Evolutionary conservation across 257 asterid genomes (phyloP), one percentile per base, ranked within the genome.

Genomic region (Lycium ferocissimum): DNA sequence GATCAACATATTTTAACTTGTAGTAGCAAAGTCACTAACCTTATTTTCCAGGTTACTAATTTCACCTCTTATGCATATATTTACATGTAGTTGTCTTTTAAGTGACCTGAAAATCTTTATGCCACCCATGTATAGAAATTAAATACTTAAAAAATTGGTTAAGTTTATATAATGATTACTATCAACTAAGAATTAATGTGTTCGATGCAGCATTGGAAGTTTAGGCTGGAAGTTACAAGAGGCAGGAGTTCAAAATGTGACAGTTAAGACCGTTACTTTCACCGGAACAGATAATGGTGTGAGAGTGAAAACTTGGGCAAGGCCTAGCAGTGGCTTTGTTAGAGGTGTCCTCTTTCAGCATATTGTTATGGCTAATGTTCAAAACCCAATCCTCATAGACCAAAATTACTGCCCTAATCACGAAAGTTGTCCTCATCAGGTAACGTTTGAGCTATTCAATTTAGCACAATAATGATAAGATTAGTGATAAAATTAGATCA

Each of bases 301-400:
- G 45, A 81, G 85, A 65, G 83, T 85, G 9, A 85, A 85, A 63
- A 85, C 88, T 2, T 85, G 88, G 88, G 88, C 67, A 3, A 81
- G 84, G 59, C 83, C 85, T 15, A 81, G 85, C 67, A 85, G 18
- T 9, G 72, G 82, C 5, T 85, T 81, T 33, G 85, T 85, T 33
- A 85, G 15, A 59, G 26, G 22, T 51, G 88, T 85, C 14, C 33
- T 3, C 5, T 85, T 85, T 75, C 85, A 71, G 9, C 69, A 82
- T 47, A 84, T 84, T 26, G 72, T 18, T 3, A 85, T 85, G 88
- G 35, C 66, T 15, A 54, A 81, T 12, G 88, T 85, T 61, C 57
- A 71, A 58, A 81, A 85, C 8, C 88, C 88, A 18, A 85, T 85
- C 6, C 71, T 85, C 62, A 81, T 85, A 58, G 85, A 85, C n/a